Conservation (phyloP, 768 basidiomycete genomes). For the Rhizopogon salebrosus region DNA sequence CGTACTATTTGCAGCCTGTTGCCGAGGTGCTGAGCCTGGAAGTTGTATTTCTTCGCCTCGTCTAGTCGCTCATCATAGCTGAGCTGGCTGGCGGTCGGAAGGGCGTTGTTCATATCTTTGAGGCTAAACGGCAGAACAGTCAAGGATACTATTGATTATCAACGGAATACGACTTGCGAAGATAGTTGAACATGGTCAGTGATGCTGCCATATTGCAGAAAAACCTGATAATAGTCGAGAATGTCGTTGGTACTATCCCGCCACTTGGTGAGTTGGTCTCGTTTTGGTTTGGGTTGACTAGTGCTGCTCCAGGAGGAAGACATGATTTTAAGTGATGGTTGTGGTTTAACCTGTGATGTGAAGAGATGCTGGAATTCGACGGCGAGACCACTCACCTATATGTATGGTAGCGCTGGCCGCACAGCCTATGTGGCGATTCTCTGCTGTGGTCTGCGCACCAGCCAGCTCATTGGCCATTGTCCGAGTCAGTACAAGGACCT, state of each 20-base stretch:
- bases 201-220: neutral
- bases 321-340: neutral
- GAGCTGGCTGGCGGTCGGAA: neutral
- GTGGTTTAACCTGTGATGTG: neutral
- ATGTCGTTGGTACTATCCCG: neutral
- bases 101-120: neutral
- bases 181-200: neutral
- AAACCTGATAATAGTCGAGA: neutral
- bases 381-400: neutral
- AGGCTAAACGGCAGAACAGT: neutral
- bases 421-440: too few species aligned
- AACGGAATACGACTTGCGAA: neutral
- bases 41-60: neutral
- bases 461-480: too few species aligned
- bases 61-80: neutral
- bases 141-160: neutral
- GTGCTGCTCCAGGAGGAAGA: neutral
- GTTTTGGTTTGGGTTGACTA: neutral
- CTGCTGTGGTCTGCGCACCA: neutral
- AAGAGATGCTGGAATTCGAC: too few species aligned
- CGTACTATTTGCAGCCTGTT: neutral
- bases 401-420: neutral
- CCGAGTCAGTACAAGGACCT: neutral
- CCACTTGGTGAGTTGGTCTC: neutral
- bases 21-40: neutral